Percentiles rank a stretch among this genome's conserved stretches.
Evolutionary conservation across 2,329 filamentous ascomycete genomes (phyloP).

Genomic region (Tolypocladium inflatum): DNA sequence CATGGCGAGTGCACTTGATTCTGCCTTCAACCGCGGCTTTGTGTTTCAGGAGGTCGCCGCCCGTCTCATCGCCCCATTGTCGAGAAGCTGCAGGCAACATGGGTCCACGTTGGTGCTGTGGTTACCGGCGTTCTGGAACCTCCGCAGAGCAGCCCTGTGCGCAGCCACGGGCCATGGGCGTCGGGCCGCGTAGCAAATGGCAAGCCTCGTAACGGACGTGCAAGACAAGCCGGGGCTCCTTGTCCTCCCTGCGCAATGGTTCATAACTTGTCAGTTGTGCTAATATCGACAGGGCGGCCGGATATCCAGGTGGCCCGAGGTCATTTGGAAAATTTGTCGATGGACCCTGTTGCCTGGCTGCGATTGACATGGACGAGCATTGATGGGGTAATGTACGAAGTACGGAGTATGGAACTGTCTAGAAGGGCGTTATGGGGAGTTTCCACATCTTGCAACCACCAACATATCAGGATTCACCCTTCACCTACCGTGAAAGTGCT

Average conservation of each 20-base stretch:
- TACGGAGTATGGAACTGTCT: not conserved
- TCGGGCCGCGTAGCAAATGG: not conserved
- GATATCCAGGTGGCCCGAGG: not conserved
- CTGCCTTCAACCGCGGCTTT: not conserved
- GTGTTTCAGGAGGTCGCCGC: not conserved
- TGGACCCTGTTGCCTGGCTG: not conserved
- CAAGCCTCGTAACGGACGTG: not conserved
- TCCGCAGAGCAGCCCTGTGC: not conserved
- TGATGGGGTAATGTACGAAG: too few relatives aligned
- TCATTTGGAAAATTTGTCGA: not conserved
- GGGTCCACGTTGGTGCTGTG: not conserved
- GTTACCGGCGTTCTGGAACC: not conserved
- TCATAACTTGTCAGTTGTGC: not conserved
- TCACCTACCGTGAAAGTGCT: not conserved
- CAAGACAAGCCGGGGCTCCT: not conserved
- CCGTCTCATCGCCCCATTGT: not conserved
- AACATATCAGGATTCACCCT: too few relatives aligned
- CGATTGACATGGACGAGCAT: too few relatives aligned
- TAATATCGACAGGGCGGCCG: not conserved
- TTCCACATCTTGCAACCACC: not conserved
- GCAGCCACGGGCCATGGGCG: not conserved
- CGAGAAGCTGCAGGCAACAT: not conserved
- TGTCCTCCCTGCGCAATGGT: not conserved
- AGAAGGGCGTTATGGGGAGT: not conserved
- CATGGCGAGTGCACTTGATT: not conserved